Percentiles rank a stretch among this genome's conserved stretches.
phyloP scores from a whole-genome alignment of 179 eudicot species.

The Drosera spatulata region DNA sequence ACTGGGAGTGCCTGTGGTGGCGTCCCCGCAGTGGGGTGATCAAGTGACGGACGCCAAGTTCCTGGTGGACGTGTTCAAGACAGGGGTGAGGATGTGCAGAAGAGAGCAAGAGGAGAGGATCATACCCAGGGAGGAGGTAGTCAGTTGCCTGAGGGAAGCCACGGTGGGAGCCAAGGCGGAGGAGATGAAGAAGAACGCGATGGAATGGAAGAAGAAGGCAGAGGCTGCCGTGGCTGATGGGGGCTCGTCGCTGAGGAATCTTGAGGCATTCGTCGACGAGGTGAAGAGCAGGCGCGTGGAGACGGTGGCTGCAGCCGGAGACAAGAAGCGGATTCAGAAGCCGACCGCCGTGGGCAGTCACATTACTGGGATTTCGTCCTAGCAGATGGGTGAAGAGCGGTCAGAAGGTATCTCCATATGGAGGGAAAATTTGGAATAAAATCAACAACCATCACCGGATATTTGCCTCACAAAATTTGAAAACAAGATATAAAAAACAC shows the following conservation, averaged over 20 bases:
- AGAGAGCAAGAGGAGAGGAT: constrained; percentile 40
- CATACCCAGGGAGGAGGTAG: constrained; percentile 42
- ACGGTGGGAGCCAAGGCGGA: constrained; percentile 32
- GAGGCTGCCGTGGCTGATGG: constrained; percentile 44
- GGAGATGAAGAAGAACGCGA: constrained; percentile 47
- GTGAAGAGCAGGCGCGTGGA: constrained; percentile 17
- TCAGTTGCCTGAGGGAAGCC: constrained; percentile 37
- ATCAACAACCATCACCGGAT: too few species aligned
- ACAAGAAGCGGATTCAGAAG: too few species aligned
- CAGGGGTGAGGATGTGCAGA: constrained; percentile 39
- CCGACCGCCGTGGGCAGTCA: too few species aligned
- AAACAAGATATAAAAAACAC: too few species aligned
- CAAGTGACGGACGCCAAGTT: constrained; percentile 68
- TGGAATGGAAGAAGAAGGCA: constrained; percentile 43
- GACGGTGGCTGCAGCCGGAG: not conserved
- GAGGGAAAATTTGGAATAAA: too few species aligned
- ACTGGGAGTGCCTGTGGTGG: constrained; percentile 52
- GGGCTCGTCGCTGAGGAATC: constrained; percentile 48
- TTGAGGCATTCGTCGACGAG: constrained; percentile 39
- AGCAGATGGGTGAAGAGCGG: too few species aligned
- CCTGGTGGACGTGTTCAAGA: constrained; percentile 44
- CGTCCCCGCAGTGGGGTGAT: constrained; percentile 70
- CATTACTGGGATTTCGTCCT: too few species aligned
- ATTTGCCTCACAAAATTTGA: too few species aligned
- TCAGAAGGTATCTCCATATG: too few species aligned